Evolutionary conservation across 352 stramenopile species (phyloP), one percentile per base, ranked within the genome.

Genomic region (Globisporangium cystogenes): DNA sequence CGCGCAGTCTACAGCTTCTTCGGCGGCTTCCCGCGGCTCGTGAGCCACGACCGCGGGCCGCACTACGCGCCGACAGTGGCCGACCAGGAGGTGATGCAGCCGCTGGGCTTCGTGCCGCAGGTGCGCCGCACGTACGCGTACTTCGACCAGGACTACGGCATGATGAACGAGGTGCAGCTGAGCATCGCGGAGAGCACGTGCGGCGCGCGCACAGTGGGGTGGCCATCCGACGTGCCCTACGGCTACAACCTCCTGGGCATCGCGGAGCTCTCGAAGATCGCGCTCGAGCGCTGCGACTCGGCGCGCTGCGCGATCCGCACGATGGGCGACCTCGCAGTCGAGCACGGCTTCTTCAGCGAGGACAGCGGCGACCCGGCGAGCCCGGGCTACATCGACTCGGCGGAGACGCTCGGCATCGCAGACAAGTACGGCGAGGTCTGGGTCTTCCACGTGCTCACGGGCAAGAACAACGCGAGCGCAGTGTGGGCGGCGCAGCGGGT

Each of bases 101-200:
- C 90, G 4, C 59, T 97, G 45, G 87, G 87, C 4, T 90, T 74
- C 53, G 93, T 97, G 43, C 79, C 86, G 20, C 81, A 98, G 62
- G 83, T 98, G 1, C 42, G 63, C 16, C 79, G 93, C 62, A 98
- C 95, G 26, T 97, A 87, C 67, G 91, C 77, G 15, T 98, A 98
- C 67, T 90, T 96, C 50, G 93, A 98, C 59, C 92, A 96, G 47
- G 84, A 93, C 64, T 94, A 98, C 60, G 92, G 85, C 35, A 91
- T 97, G 66, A 96, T 98, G 68, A 98, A 98, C 69, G 95, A 98
- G 54, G 67, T 89, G 54, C 82, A 97, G 68, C 73, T 98, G 41
- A 96, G 75, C 48, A 98, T 98, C 46, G 90, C 82, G 4, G 95
- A 98, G 76, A 97, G 83, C 51, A 98, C 93, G 20, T 98, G 92